Evolutionary conservation across 2,329 filamentous ascomycete species (phyloP), one percentile per base, ranked within the genome.

Genomic region (Aureobasidium sp.): DNA sequence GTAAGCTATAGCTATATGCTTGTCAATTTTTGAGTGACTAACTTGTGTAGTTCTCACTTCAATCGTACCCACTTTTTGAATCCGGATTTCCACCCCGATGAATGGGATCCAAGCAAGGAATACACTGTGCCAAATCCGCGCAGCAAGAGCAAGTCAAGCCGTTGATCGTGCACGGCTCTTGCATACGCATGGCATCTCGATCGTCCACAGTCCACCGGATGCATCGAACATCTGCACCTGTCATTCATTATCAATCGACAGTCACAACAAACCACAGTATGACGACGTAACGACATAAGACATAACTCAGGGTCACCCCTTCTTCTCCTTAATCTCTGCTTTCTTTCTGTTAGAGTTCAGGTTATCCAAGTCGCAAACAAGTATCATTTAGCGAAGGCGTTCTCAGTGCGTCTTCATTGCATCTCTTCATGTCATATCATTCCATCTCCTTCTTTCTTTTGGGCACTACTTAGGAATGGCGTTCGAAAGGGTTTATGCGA

Each of bases 1-100:
- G 77, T 78, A 69, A 69, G 77, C 66, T 24, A 2, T 9, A 24
- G 3, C 4, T 3, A 12, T 32, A 17, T 3, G 5, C 24, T 37
- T 13, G 26, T 17, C 46, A 1, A 59, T 5, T 10, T 20, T 32
- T 15, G 13, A 12, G 26, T 29, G n/a, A 26, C 53, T 63, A 36
- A 59, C 13, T 20, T 52, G 8, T 29, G 7, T 20, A 81, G 78
- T 67, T 81, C 78, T 5, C 78, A 78, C 65, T 81, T 75, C 73
- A 81, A 81, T 62, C 78, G 78, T 24, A 78, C 79, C 5, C 79
- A 82, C 69, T 82, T 78, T 68, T 69, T 77, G 63, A 82, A 81
- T 65, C 76, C 78, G 24, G 77, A 81, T 36, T 82, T 82, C 66
- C 77, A 81, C 63, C 79, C 79, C 6, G 78, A 81, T 65, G 77